Evolutionary conservation across 768 basidiomycete species (phyloP).

Genomic region (Tulasnella calospora): DNA sequence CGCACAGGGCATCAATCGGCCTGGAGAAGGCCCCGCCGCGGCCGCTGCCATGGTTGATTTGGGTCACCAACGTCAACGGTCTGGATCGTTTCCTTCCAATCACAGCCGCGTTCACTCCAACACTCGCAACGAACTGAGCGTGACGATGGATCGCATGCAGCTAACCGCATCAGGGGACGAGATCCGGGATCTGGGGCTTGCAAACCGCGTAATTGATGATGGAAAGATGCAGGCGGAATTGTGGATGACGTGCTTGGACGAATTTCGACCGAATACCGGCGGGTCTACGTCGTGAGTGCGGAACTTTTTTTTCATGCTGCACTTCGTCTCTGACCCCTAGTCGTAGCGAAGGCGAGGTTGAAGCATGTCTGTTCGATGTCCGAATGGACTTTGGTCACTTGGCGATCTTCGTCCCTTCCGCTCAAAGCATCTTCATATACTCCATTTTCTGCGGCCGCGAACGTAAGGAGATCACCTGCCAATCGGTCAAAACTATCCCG

Average conservation of each 20-base stretch:
- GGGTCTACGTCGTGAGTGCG: background rate
- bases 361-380: conserved; percentile 28
- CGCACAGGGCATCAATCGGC: conserved; percentile 1
- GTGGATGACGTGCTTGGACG: conserved; percentile 33
- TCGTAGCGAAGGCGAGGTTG: background rate
- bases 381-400: conserved; percentile 41
- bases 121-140: conserved; percentile 39
- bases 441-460: conserved; percentile 36
- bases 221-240: conserved; percentile 27
- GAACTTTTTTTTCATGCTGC: background rate
- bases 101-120: conserved; percentile 20
- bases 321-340: background rate
- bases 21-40: background rate
- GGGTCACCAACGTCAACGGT: background rate
- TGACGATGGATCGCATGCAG: conserved; percentile 65
- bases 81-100: background rate
- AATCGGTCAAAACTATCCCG: conserved; percentile 31
- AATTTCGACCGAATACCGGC: conserved; percentile 14
- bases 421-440: conserved; percentile 46
- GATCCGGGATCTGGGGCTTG: conserved; percentile 18
- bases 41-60: background rate
- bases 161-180: conserved; percentile 49
- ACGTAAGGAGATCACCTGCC: conserved; percentile 10
- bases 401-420: conserved; percentile 51
- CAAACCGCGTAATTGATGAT: conserved; percentile 27